Evolutionary conservation across 2,329 filamentous ascomycete genomes (phyloP).

Genomic region (Exophiala alcalophila): DNA sequence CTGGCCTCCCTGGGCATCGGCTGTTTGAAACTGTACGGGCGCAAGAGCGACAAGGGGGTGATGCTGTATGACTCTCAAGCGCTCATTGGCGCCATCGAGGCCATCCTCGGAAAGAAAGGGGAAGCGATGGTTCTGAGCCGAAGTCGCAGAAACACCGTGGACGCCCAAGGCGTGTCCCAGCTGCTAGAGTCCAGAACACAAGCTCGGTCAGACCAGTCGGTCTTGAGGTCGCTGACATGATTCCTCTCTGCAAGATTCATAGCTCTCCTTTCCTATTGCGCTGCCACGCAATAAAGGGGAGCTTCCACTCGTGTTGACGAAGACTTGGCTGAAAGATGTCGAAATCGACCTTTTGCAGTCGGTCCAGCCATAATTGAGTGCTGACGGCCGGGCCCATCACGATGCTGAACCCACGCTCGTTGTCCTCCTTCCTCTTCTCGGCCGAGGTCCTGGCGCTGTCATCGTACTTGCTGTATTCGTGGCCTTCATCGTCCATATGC

Average conservation of each 20-base stretch:
- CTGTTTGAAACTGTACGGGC: slow-evolving; percentile 72
- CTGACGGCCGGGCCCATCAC: slow-evolving; percentile 72
- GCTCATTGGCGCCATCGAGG: slow-evolving; percentile 70
- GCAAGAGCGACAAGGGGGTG: slow-evolving; percentile 52
- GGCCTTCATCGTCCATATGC: slow-evolving; percentile 73
- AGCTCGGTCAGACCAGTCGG: slow-evolving; percentile 2
- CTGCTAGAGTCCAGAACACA: slow-evolving; percentile 3
- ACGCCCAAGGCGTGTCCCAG: slow-evolving; percentile 19
- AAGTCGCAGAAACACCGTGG: slow-evolving; percentile 60
- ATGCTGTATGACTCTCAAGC: slow-evolving; percentile 74
- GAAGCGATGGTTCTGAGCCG: slow-evolving; percentile 48
- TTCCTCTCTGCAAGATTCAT: slow-evolving; percentile 30
- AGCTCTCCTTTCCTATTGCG: slow-evolving; percentile 55
- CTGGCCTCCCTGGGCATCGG: slow-evolving; percentile 53
- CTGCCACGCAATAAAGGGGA: slow-evolving; percentile 75
- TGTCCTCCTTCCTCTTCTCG: slow-evolving; percentile 42
- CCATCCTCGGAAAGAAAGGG: slow-evolving; percentile 66
- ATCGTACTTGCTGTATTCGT: slow-evolving; percentile 48
- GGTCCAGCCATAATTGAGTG: slow-evolving; percentile 73
- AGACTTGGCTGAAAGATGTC: slow-evolving; percentile 69
- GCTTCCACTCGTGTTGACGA: slow-evolving; percentile 70
- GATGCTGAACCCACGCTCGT: slow-evolving; percentile 63
- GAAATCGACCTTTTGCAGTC: slow-evolving; percentile 77
- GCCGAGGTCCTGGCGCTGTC: slow-evolving; percentile 33
- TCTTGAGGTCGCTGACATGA: background rate